phyloP scores from a whole-genome alignment of 192 early-diverging fungal species.

The Gonapodya prolifera region DNA sequence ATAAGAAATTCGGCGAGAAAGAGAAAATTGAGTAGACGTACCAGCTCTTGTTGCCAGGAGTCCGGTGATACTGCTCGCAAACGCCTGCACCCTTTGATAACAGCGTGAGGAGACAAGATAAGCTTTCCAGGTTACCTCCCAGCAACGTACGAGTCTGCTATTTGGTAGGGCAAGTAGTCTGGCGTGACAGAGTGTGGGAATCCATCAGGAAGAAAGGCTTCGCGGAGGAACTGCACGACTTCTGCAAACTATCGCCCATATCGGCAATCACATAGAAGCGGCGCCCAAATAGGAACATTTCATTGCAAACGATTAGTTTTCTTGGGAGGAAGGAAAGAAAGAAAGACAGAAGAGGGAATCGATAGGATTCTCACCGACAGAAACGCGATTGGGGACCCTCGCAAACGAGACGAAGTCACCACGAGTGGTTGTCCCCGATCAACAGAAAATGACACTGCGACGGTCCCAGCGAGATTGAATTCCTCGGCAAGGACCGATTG shows the following conservation, averaged over 20 bases:
- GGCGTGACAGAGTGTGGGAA: slow-evolving; percentile 17
- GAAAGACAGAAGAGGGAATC: not conserved
- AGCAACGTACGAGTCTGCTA: slow-evolving; percentile 18
- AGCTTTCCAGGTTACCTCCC: not conserved
- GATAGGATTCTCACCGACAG: not conserved
- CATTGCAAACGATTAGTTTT: too few species aligned
- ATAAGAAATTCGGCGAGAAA: not conserved
- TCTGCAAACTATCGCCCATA: not conserved
- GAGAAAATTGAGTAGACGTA: not conserved
- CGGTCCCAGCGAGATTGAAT: not conserved
- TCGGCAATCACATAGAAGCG: too few species aligned
- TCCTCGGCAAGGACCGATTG: not conserved
- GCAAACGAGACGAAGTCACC: not conserved
- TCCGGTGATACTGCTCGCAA: slow-evolving; percentile 8
- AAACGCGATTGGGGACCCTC: not conserved
- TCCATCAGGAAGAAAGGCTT: slow-evolving; percentile 20
- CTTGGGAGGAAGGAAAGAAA: not conserved
- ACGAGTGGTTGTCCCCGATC: not conserved
- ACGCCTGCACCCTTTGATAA: slow-evolving; percentile 11
- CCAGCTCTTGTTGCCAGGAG: slow-evolving; percentile 18
- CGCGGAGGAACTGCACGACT: slow-evolving; percentile 7
- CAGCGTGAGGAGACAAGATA: slow-evolving; percentile 6
- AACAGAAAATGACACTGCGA: not conserved
- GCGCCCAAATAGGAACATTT: too few species aligned
- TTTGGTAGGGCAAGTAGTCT: slow-evolving; percentile 27